Base-by-base conservation (phyloP, 2,329 filamentous ascomycete species). In the Cryoendolithus antarcticus region DNA sequence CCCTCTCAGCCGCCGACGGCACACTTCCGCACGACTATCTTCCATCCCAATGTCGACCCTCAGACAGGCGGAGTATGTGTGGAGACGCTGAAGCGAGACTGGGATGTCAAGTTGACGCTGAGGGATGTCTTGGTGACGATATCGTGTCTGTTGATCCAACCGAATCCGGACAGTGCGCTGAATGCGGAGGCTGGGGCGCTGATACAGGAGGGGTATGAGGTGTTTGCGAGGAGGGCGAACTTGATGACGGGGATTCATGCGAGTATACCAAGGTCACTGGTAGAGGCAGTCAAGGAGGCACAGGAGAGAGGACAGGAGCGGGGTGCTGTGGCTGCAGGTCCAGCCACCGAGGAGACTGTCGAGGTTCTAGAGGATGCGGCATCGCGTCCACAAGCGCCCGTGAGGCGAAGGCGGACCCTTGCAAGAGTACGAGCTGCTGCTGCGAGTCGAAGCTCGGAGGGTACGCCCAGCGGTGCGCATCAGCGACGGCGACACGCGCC, bases 31-130 rank as follows among this genome's bases (percentile, higher is more conserved):
- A 79, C 75, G 2, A 64, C 68, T 4, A 72, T 79, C 46, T 80
- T 74, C 66, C 75, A 80, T 48, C 75, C 75, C 0, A 80, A 80
- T 49, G 71, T 80, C 36, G 75, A 79, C 45, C 72, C 76, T 38
- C 61, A 64, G n/a, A 73, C 70, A 0, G 75, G 75, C 4, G 70
- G 69, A 1, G 73, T 80, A 3, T 80, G 75, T 44, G 72, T 80
- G 3, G 75, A 79, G 58, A 79, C 75, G 2, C 52, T 80, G 33
- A 80, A 79, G 59, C 63, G 72, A 34, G 75, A 78, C 48, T 80
- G 75, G 75, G 67, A 72, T 41, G 60, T 65, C 9, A 69, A 62
- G 21, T 56, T 79, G 45, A 77, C 72, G 19, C 52, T 80, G 36
- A 61, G 71, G 34, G 73, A 79, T 59, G 72, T 79, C 3, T 57